Base-by-base conservation (phyloP, 2,329 filamentous ascomycete genomes). In the Colletotrichum nymphaeae region DNA sequence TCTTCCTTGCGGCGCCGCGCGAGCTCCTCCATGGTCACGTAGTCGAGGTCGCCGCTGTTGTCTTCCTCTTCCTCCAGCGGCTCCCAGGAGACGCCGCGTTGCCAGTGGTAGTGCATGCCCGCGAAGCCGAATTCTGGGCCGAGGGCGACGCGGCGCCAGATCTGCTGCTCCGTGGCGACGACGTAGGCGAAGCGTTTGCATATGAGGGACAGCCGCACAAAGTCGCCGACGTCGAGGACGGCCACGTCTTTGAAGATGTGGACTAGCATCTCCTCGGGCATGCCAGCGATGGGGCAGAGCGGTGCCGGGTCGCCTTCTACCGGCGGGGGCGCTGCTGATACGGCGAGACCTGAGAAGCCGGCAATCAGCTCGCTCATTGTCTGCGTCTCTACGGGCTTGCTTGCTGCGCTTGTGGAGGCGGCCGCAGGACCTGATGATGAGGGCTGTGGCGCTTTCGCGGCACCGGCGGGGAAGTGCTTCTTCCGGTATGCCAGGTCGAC, bases 101-200 rank as follows among this genome's bases (percentile, higher is more conserved):
- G 88, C 85, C 92, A 98, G 73, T 90, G 86, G 83, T 97, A 96
- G 80, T 94, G 92, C 94, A 98, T 98, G 42, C 88, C 90, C 5
- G 85, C 87, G 81, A 98, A 97, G 26, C 95, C 97, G 79, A 94
- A 93, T 79, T 94, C 90, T 14, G 83, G 74, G 0, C 92, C 93
- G 1, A 94, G 83, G 58, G 93, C 94, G 5, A 98, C 84, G 22
- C 91, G 89, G 72, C 92, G 94, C 95, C 97, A 99, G 78, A 98
- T 93, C 56, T 89, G 89, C 78, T 98, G 93, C 80, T 98, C 95
- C 6, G 93, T 94, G 35, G 91, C 87, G 63, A 97, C 92, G 24
- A 98, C 89, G 80, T 93, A 98, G 26, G 96, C 95, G 56, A 98
- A 86, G 16, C 93, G 91, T 81, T 95, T 97, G 86, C 96, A 98